Base-by-base conservation (phyloP, 2,329 filamentous ascomycete genomes). In the Ophiosphaerella herpotricha region DNA sequence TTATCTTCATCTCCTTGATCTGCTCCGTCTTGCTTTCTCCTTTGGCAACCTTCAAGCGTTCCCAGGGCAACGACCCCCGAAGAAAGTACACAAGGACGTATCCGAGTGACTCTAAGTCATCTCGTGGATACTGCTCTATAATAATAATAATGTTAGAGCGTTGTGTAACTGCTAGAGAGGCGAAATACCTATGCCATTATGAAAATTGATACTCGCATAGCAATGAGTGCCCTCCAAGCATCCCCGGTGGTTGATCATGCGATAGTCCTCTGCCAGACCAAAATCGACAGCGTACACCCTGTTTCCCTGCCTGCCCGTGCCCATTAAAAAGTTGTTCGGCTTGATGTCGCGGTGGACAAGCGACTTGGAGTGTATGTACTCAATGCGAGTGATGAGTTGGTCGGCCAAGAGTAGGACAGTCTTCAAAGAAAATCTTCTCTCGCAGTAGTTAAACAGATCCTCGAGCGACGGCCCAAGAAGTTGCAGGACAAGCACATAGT, bases 41-140 rank as follows among this genome's bases (percentile, higher is more conserved):
- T 7, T 11, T 29, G 7, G 26, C 11, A 11, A 11, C 26, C 26
- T 29, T 29, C 26, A 97, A 83, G 48, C 94, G 94, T 81, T 99
- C 94, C 94, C 94, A 99, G 55, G 94, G 94, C 49, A 99, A 91
- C 59, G 92, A 97, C 57, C 94, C 94, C 77, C 94, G 93, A 83
- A 93, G 97, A 82, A 99, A 99, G 84, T 99, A 99, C 58, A 99
- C 88, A 92, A 99, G 97, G 71, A 99, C 94, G 68, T 99, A 97
- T 68, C 94, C 94, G 43, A 99, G 85, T 52, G 93, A 97, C 78
- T 99, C 94, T 93, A 99, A 97, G 71, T 99, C 94, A 70, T 99
- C 94, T 81, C 94, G 92, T 62, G 94, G 93, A 68, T 93, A 97
- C 85, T 99, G 94, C 79, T 99, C 93, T 87, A 29, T 21, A 29